Evolutionary conservation across 1,284 basidiomycete genomes (phyloP).

Genomic region (Ustilago hordei): DNA sequence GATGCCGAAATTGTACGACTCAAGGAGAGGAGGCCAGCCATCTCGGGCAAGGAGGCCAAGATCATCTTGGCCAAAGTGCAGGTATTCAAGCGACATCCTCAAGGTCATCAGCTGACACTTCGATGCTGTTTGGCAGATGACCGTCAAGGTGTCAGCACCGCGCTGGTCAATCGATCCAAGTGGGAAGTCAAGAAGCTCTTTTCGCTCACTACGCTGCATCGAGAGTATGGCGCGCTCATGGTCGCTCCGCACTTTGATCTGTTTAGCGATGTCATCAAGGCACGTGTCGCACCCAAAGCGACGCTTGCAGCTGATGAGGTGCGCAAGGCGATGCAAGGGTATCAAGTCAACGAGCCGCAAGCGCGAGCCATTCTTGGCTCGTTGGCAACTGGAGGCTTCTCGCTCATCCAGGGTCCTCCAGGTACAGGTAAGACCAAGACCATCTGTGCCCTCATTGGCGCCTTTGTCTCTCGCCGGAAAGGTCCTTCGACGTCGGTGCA

Average conservation of each 20-base stretch:
- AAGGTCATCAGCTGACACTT: conserved; percentile 72
- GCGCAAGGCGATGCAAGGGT: conserved; percentile 76
- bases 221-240: conserved; percentile 90
- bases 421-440: conserved; percentile 99
- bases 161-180: conserved; percentile 74
- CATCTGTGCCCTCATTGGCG: conserved; percentile 91
- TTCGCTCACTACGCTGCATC: conserved; percentile 88
- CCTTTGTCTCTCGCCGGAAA: conserved; percentile 76
- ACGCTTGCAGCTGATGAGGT: conserved; percentile 73
- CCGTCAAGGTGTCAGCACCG: conserved; percentile 64
- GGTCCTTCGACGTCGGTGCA: conserved; percentile 40
- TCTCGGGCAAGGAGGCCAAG: conserved; percentile 74
- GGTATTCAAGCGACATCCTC: conserved; percentile 74
- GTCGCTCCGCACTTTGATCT: conserved; percentile 86
- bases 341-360: conserved; percentile 91
- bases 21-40: conserved; percentile 82
- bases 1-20: conserved; percentile 77
- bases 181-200: conserved; percentile 86
- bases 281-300: conserved; percentile 73
- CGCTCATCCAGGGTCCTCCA: conserved; percentile 95
- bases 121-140: conserved; percentile 71
- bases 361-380: conserved; percentile 87
- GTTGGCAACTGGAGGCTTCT: conserved; percentile 81
- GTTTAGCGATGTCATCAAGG: conserved; percentile 78
- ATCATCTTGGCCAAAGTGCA: conserved; percentile 81